These are phyloP conservation scores for Penicillium arizonense DNA, from an alignment of 495 filamentous ascomycete species.

Conservation along the genomic window DNA sequence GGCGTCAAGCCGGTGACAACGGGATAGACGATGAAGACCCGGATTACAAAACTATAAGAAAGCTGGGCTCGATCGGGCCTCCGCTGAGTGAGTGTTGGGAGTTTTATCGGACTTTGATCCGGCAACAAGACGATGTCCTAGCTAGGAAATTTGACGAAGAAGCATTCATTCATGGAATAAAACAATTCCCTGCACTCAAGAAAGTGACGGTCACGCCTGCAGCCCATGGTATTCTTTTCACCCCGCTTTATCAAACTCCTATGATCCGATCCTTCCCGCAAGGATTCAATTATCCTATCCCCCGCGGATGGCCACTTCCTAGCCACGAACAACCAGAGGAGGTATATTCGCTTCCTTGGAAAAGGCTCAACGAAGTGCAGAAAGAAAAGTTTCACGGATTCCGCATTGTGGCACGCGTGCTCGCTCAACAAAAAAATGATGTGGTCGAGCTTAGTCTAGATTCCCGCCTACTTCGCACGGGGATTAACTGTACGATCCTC, in stretches of 20 bases:
- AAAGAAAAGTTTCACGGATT: conserved; percentile 13
- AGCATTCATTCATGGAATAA: conserved; percentile 14
- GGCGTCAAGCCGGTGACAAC: neutral
- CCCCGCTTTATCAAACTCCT: conserved; percentile 22
- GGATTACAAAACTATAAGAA: neutral
- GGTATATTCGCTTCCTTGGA: conserved; percentile 4
- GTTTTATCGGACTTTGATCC: conserved; percentile 5
- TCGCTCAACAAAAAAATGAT: conserved; percentile 8
- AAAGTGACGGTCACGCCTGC: conserved; percentile 22
- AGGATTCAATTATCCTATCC: conserved; percentile 22
- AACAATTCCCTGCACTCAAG: conserved; percentile 18
- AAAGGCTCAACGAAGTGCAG: conserved; percentile 2
- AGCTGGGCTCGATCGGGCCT: conserved; percentile 1
- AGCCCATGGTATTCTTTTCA: conserved; percentile 17
- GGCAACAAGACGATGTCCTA: conserved; percentile 8
- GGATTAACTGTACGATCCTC: conserved; percentile 13
- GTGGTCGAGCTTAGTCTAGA: conserved; percentile 12
- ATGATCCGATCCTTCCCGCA: conserved; percentile 23
- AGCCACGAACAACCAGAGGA: neutral
- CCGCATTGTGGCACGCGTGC: conserved; percentile 4
- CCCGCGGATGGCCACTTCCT: conserved; percentile 16
- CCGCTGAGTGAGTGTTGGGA: conserved; percentile 2
- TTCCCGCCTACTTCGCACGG: conserved; percentile 7
- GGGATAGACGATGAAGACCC: conserved; percentile 4
- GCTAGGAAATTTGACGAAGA: conserved; percentile 4